Conservation (phyloP, 345 rosid genomes). For the Cardamine chenopodiifolia region DNA sequence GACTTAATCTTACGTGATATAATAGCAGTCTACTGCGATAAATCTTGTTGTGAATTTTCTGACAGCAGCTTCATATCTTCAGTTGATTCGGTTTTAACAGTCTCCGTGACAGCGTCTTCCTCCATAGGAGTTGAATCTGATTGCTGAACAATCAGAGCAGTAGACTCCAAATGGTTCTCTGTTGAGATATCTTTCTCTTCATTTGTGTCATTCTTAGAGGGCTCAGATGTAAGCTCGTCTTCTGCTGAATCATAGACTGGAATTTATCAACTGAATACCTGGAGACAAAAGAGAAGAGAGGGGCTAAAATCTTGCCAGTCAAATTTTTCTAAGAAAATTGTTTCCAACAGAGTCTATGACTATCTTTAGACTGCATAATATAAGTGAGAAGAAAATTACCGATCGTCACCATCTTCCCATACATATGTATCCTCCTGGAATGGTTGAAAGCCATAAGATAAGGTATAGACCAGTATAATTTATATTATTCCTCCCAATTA, state of each 20-base stretch:
- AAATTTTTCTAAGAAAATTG: neutral
- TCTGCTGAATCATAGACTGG: constrained; percentile 95
- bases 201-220: constrained; percentile 46
- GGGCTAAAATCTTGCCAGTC: neutral
- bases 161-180: constrained; percentile 49
- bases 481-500: neutral
- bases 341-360: neutral
- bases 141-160: constrained; percentile 47
- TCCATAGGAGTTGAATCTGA: constrained; percentile 51
- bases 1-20: constrained; percentile 56
- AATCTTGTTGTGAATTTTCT: constrained; percentile 50
- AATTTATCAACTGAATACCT: constrained; percentile 92
- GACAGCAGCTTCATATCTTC: constrained; percentile 50
- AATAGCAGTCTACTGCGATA: constrained; percentile 59
- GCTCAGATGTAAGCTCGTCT: constrained; percentile 77
- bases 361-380: neutral
- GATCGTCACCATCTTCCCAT: constrained; percentile 95
- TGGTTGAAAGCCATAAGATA: constrained; percentile 7
- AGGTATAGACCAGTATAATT: neutral
- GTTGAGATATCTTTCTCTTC: constrained; percentile 39
- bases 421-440: constrained; percentile 88
- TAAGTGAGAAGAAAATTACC: constrained; percentile 46
- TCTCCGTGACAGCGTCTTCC: constrained; percentile 38
- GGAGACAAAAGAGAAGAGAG: constrained; percentile 29
- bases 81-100: constrained; percentile 51